Conservation (phyloP, 2,329 filamentous ascomycete species). For the Macrophomina tecta region DNA sequence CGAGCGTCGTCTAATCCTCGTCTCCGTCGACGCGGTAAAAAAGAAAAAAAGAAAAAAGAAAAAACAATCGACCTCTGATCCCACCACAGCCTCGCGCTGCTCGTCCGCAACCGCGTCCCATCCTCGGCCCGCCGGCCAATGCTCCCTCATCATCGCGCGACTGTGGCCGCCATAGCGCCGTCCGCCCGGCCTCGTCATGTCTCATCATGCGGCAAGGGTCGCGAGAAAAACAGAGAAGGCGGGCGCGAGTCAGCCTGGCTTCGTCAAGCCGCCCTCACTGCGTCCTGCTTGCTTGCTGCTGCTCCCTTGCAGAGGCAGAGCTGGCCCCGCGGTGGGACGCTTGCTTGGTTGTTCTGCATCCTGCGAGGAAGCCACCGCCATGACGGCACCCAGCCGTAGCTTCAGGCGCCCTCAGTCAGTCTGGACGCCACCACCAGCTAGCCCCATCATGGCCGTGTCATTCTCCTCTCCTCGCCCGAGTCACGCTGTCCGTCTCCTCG, state of each 20-base stretch:
- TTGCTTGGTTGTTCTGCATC: constrained; percentile 12
- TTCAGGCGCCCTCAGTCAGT: not conserved
- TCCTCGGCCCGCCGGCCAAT: constrained; percentile 17
- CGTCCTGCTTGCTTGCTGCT: not conserved
- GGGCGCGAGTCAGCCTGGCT: not conserved
- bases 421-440: not conserved
- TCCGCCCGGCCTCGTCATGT: not conserved
- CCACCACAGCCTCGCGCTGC: not conserved
- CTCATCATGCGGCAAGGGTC: constrained; percentile 5
- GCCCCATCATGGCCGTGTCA: not conserved
- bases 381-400: not conserved
- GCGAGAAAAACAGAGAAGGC: not conserved
- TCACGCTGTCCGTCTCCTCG: not conserved
- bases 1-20: constrained; percentile 18
- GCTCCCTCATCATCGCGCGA: not conserved
- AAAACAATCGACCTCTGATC: not conserved
- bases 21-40: constrained; percentile 11
- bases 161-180: constrained; percentile 1
- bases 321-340: constrained; percentile 6
- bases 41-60: no score
- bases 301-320: constrained; percentile 5
- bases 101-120: not conserved
- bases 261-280: not conserved
- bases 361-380: not conserved
- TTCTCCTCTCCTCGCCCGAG: not conserved